Conservation (phyloP, 371 early-diverging fungal species). For the Mucor lusitanicus region DNA sequence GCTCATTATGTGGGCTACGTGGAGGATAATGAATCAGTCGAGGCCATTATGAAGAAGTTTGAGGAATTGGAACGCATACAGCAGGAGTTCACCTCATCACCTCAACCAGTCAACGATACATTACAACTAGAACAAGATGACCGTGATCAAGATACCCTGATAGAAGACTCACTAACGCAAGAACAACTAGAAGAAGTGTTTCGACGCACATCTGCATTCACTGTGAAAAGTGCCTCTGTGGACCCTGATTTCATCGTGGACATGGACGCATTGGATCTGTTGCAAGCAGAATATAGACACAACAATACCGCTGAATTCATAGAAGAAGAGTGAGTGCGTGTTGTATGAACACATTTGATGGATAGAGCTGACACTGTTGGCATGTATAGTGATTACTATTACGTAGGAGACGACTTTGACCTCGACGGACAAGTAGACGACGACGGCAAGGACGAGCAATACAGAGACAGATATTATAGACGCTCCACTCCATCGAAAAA, state of each 20-base stretch:
- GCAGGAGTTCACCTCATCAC: slow-evolving; percentile 64
- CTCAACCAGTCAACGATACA: background rate
- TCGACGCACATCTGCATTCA: slow-evolving; percentile 85
- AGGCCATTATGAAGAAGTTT: slow-evolving; percentile 96
- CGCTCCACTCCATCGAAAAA: slow-evolving; percentile 2
- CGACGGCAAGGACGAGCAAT: slow-evolving; percentile 72
- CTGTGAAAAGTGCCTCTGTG: slow-evolving; percentile 74
- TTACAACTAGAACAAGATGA: slow-evolving; percentile 1
- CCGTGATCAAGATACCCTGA: background rate
- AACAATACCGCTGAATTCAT: slow-evolving; percentile 69
- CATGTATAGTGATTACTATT: slow-evolving; percentile 66
- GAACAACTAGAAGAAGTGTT: slow-evolving; percentile 90
- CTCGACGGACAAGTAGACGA: background rate
- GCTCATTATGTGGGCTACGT: slow-evolving; percentile 94
- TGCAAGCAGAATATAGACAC: slow-evolving; percentile 74
- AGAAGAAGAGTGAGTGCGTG: slow-evolving; percentile 74
- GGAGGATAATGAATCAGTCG: slow-evolving; percentile 93
- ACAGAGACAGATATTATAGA: slow-evolving; percentile 47
- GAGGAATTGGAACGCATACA: slow-evolving; percentile 90
- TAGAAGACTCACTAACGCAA: slow-evolving; percentile 59
- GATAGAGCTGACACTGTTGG: background rate
- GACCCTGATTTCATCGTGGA: slow-evolving; percentile 63
- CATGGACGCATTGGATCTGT: slow-evolving; percentile 74
- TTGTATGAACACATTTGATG: background rate
- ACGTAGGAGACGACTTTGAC: slow-evolving; percentile 76